phyloP scores from a whole-genome alignment of 306 rosid genomes.

The barrel medic (Medicago truncatula) region MtrunA17r5.0-ANR NC_053044.1:29974501-29975000 shows the following conservation, averaged over 20 bases:
- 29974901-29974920: constrained; percentile 26
- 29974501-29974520: constrained; percentile 22
- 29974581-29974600: constrained; percentile 26
- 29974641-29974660: background rate
- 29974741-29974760: background rate
- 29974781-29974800: background rate
- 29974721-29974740: constrained; percentile 40
- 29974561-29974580: background rate
- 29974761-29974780: constrained; percentile 30
- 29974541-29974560: constrained; percentile 22
- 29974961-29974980: constrained; percentile 6
- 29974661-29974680: constrained; percentile 19
- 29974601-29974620: constrained; percentile 35
- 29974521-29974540: background rate
- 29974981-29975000: constrained; percentile 21
- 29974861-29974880: constrained; percentile 12
- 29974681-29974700: background rate
- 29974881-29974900: constrained; percentile 32
- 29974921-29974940: constrained; percentile 41
- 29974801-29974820: background rate
- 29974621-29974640: constrained; percentile 30
- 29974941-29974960: background rate
- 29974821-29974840: constrained; percentile 21
- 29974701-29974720: constrained; percentile 34
- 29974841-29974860: constrained; percentile 15